phyloP scores from a whole-genome alignment of 2,329 filamentous ascomycete species.

The Ceratocystis harringtonii region DNA sequence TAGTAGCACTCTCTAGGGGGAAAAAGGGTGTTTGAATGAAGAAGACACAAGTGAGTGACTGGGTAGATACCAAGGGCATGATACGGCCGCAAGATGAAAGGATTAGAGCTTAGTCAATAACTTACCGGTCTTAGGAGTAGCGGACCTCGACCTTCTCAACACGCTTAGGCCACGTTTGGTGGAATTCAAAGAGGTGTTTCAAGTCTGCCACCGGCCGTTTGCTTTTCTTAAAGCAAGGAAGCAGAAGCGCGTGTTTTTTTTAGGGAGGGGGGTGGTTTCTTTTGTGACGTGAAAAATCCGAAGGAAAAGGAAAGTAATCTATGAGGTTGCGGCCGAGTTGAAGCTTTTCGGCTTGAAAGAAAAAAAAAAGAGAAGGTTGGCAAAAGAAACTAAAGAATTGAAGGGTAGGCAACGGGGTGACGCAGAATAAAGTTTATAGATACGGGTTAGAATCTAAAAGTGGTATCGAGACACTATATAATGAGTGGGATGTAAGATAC shows the following conservation, averaged over 20 bases:
- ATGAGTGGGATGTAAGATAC: neutral
- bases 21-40: neutral
- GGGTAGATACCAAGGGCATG: neutral
- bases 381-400: neutral
- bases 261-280: too few species aligned
- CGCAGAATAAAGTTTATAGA: neutral
- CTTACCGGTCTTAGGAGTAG: neutral
- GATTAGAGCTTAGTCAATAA: neutral
- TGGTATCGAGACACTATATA: neutral
- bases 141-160: neutral
- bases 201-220: neutral
- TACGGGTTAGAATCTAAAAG: neutral
- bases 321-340: neutral
- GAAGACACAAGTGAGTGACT: neutral
- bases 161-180: neutral
- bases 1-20: neutral
- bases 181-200: neutral
- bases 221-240: neutral
- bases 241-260: neutral
- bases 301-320: neutral
- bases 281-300: neutral
- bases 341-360: neutral
- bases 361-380: neutral
- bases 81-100: neutral
- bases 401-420: neutral